These are phyloP conservation scores for Petunia axillaris DNA, from an alignment of 257 asterid species.

Conservation along the genomic window DNA sequence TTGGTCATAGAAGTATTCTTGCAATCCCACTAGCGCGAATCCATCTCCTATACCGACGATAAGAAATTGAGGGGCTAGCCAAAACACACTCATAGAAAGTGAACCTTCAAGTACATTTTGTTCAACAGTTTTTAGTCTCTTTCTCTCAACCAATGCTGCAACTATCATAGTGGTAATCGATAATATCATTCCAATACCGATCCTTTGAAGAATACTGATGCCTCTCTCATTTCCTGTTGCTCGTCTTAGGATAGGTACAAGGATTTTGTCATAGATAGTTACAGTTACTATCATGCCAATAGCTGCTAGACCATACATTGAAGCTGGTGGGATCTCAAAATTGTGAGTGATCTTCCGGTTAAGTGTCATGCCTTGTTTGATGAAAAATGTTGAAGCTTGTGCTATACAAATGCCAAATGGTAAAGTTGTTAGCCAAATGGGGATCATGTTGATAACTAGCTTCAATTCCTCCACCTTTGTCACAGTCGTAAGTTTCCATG, in stretches of 20 bases:
- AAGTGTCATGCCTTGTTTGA: conserved; percentile 65
- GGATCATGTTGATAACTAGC: conserved; percentile 64
- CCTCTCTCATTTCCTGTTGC: conserved; percentile 61
- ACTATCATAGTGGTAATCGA: conserved; percentile 66
- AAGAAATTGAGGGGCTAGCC: conserved; percentile 76
- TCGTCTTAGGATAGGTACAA: conserved; percentile 59
- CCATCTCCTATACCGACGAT: conserved; percentile 88
- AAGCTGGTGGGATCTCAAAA: conserved; percentile 67
- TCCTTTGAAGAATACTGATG: conserved; percentile 64
- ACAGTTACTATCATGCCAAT: conserved; percentile 67
- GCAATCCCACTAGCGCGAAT: conserved; percentile 80
- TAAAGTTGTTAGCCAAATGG: conserved; percentile 73
- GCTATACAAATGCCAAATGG: conserved; percentile 78
- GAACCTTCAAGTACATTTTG: conserved; percentile 34
- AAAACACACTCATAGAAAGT: not conserved
- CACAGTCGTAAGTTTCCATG: conserved; percentile 66
- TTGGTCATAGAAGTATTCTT: conserved; percentile 76
- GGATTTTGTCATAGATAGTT: conserved; percentile 60
- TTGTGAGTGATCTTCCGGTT: conserved; percentile 50
- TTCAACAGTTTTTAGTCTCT: conserved; percentile 42
- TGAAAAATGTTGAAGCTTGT: conserved; percentile 71
- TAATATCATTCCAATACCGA: conserved; percentile 70
- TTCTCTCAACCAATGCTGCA: conserved; percentile 59
- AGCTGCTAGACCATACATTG: conserved; percentile 71
- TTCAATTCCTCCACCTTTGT: conserved; percentile 75